Conservation (phyloP, 2,329 filamentous ascomycete species). For the Bipolaris zeicola region DNA sequence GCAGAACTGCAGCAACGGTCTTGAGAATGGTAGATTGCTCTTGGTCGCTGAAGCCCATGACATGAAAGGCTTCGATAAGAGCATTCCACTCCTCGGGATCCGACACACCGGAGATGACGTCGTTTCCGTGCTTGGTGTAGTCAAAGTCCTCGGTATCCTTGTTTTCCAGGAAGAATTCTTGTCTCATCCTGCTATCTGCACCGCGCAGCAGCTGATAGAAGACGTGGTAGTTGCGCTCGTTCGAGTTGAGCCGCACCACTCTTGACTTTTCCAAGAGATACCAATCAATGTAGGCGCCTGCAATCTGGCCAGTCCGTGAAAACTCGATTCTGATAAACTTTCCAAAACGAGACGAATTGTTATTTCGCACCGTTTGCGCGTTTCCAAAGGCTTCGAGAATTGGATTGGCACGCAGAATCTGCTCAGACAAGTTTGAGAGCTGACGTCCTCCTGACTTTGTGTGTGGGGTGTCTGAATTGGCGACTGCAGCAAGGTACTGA, state of each 20-base stretch:
- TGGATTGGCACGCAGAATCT: constrained; percentile 93
- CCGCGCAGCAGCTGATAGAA: constrained; percentile 96
- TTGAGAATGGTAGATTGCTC: constrained; percentile 84
- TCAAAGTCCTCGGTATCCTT: constrained; percentile 84
- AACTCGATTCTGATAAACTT: constrained; percentile 99
- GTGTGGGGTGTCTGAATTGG: constrained; percentile 75
- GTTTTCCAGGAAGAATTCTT: constrained; percentile 75
- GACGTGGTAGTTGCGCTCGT: constrained; percentile 94
- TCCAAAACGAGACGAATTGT: constrained; percentile 97
- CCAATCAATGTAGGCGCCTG: constrained; percentile 97
- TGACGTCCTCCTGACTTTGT: constrained; percentile 65
- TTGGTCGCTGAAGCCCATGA: constrained; percentile 90
- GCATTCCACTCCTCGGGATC: constrained; percentile 89
- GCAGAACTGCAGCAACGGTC: constrained; percentile 88
- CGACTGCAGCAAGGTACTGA: constrained; percentile 94
- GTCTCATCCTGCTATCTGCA: constrained; percentile 73
- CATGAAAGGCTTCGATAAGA: constrained; percentile 86
- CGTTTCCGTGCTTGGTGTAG: constrained; percentile 90
- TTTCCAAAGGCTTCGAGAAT: constrained; percentile 98
- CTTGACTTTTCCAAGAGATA: constrained; percentile 98
- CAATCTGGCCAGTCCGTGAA: constrained; percentile 83
- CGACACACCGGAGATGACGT: constrained; percentile 87
- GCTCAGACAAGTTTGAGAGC: constrained; percentile 88
- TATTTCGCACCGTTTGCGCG: constrained; percentile 95
- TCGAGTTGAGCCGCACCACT: constrained; percentile 83